Percentiles rank a stretch among this genome's conserved stretches.
These are phyloP conservation scores for Phytopythium montanum DNA, from an alignment of 352 stramenopile genomes.

Conservation along the genomic window DNA sequence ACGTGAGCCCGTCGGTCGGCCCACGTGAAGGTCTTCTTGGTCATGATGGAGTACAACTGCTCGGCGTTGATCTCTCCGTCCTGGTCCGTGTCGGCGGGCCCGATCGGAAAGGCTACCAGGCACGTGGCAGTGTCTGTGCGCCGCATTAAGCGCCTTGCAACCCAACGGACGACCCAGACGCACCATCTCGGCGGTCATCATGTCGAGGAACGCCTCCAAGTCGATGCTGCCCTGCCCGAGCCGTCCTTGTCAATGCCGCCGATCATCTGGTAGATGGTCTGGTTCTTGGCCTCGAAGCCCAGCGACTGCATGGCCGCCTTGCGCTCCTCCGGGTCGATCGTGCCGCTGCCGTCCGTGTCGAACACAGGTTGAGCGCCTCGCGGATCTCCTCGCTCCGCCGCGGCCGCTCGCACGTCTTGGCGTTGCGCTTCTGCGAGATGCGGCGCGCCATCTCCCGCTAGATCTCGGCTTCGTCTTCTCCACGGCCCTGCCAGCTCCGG, in stretches of 20 bases:
- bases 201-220: slow-evolving; percentile 97
- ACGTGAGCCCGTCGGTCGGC: too few relatives aligned
- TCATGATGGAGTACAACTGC: slow-evolving; percentile 99
- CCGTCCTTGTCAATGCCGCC: slow-evolving; percentile 96
- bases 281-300: slow-evolving; percentile 96
- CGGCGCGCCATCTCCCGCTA: slow-evolving; percentile 45
- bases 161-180: background rate
- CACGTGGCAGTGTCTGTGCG: too few relatives aligned
- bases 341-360: slow-evolving; percentile 95
- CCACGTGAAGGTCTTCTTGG: slow-evolving; percentile 91
- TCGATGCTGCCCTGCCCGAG: slow-evolving; percentile 94
- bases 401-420: slow-evolving; percentile 90
- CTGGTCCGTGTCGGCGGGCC: slow-evolving; percentile 93
- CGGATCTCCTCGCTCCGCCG: slow-evolving; percentile 93
- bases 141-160: slow-evolving; percentile 3
- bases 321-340: slow-evolving; percentile 97
- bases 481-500: background rate
- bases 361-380: slow-evolving; percentile 97
- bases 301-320: slow-evolving; percentile 96
- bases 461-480: too few relatives aligned
- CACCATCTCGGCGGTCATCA: slow-evolving; percentile 96
- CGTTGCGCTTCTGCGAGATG: slow-evolving; percentile 80
- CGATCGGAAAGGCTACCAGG: too few relatives aligned
- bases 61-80: slow-evolving; percentile 97
- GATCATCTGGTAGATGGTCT: slow-evolving; percentile 98